phyloP scores from a whole-genome alignment of 805 yeast genomes.

The Candida ficus region DNA sequence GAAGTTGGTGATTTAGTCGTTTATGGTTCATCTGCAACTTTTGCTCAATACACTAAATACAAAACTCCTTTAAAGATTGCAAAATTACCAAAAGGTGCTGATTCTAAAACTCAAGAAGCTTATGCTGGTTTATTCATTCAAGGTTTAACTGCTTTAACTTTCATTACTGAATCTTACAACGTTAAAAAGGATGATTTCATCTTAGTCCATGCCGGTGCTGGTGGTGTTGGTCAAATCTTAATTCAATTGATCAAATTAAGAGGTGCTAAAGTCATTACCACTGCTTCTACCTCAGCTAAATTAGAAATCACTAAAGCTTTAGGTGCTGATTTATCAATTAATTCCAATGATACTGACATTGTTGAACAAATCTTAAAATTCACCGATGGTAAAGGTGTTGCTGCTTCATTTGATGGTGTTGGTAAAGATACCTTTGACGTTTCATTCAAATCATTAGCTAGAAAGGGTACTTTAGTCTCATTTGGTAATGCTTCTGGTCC shows the following conservation, averaged over 20 bases:
- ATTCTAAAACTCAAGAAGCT: slow-evolving; percentile 45
- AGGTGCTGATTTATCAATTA: slow-evolving; percentile 76
- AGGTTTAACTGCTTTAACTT: slow-evolving; percentile 76
- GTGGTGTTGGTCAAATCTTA: slow-evolving; percentile 80
- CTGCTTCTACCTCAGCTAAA: slow-evolving; percentile 76
- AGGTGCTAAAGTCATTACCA: slow-evolving; percentile 82
- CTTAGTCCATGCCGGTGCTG: slow-evolving; percentile 90
- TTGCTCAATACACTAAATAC: slow-evolving; percentile 68
- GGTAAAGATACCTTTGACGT: slow-evolving; percentile 74
- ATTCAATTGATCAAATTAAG: slow-evolving; percentile 54
- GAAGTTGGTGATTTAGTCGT: slow-evolving; percentile 70
- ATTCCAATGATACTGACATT: slow-evolving; percentile 49
- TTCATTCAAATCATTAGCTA: slow-evolving; percentile 54
- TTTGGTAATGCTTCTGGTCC: slow-evolving; percentile 87
- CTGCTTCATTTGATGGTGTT: slow-evolving; percentile 65
- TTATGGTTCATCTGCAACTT: slow-evolving; percentile 46
- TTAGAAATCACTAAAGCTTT: slow-evolving; percentile 54
- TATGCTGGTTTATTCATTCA: slow-evolving; percentile 63
- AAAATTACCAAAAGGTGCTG: slow-evolving; percentile 43
- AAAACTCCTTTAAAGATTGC: slow-evolving; percentile 31
- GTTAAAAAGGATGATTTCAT: slow-evolving; percentile 67
- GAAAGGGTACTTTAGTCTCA: slow-evolving; percentile 70
- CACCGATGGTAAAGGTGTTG: slow-evolving; percentile 64
- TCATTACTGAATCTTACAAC: slow-evolving; percentile 58
- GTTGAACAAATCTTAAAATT: slow-evolving; percentile 49